A percentile compares a stretch with the other conserved stretches of the same genome.
These are phyloP conservation scores for Laburnicola sp. DNA, from an alignment of 2,329 filamentous ascomycete species.

Conservation along the genomic window DNA sequence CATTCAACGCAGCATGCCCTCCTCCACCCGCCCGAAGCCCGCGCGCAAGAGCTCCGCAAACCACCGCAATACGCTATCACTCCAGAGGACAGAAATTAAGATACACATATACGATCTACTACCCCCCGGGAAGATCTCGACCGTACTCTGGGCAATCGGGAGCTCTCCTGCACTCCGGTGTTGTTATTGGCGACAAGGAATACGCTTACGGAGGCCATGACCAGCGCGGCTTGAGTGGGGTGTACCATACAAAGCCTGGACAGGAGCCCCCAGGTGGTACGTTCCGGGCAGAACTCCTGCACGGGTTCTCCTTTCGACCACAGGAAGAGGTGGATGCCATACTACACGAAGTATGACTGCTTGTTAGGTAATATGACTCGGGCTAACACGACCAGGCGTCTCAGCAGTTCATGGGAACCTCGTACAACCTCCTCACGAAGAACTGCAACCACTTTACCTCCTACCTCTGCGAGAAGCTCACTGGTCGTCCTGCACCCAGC, in stretches of 20 bases:
- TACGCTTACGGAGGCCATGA: conserved; percentile 87
- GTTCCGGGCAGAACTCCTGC: conserved; percentile 73
- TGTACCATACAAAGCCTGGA: conserved; percentile 78
- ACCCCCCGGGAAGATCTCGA: conserved; percentile 75
- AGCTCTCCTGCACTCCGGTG: conserved; percentile 80
- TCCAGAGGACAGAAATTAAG: conserved; percentile 71
- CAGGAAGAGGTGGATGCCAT: conserved; percentile 71
- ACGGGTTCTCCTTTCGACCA: conserved; percentile 74
- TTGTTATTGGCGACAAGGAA: conserved; percentile 77
- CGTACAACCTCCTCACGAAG: conserved; percentile 78
- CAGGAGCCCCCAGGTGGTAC: conserved; percentile 76
- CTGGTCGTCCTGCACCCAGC: conserved; percentile 67
- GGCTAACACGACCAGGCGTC: conserved; percentile 55
- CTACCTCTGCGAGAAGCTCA: conserved; percentile 73
- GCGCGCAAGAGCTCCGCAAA: conserved; percentile 50
- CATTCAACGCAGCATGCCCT: conserved; percentile 27
- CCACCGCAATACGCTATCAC: conserved; percentile 68
- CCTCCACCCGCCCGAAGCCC: conserved; percentile 36
- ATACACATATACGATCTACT: conserved; percentile 81
- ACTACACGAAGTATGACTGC: conserved; percentile 56
- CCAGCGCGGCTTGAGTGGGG: conserved; percentile 69
- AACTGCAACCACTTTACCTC: conserved; percentile 92
- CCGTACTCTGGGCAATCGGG: conserved; percentile 75
- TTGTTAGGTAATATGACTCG: background rate
- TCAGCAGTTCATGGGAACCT: conserved; percentile 71